Evolutionary conservation across 371 early-diverging fungal genomes (phyloP).

Genomic region (Lichtheimia ornata): DNA sequence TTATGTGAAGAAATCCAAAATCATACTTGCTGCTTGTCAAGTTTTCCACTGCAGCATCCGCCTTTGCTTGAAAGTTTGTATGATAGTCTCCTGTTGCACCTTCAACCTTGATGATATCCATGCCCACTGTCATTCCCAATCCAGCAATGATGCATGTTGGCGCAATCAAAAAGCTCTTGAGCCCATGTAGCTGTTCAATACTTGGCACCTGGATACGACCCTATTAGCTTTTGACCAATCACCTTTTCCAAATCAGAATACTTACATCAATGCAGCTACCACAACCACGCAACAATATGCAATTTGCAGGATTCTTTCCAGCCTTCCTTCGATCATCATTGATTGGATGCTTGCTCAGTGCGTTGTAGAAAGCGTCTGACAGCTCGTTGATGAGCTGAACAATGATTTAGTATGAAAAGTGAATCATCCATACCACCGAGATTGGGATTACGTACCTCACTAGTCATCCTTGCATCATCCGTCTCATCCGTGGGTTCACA

Average conservation of each 20-base stretch:
- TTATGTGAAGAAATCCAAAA: slow-evolving; percentile 58
- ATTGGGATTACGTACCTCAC: slow-evolving; percentile 28
- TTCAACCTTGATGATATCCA: slow-evolving; percentile 42
- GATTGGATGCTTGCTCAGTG: slow-evolving; percentile 40
- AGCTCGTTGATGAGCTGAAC: slow-evolving; percentile 47
- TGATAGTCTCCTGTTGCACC: slow-evolving; percentile 59
- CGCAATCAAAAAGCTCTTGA: slow-evolving; percentile 52
- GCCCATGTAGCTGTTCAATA: slow-evolving; percentile 40
- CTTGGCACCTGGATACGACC: slow-evolving; percentile 31
- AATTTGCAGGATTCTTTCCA: slow-evolving; percentile 49
- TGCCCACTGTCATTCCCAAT: slow-evolving; percentile 47
- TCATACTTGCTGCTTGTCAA: slow-evolving; percentile 25
- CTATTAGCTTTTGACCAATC: too few relatives aligned
- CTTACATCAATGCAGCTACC: slow-evolving; percentile 43
- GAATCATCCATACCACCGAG: not conserved
- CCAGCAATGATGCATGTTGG: slow-evolving; percentile 63
- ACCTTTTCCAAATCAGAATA: not conserved
- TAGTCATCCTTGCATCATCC: slow-evolving; percentile 41
- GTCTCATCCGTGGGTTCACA: slow-evolving; percentile 40
- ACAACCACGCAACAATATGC: slow-evolving; percentile 50
- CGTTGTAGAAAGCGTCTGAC: slow-evolving; percentile 31
- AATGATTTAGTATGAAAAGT: not conserved
- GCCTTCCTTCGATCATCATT: slow-evolving; percentile 32
- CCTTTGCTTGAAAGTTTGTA: slow-evolving; percentile 50
- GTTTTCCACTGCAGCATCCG: slow-evolving; percentile 23